Percentiles rank a stretch among this genome's conserved stretches.
Conservation (phyloP, 768 basidiomycete genomes). For the Mycena crocata region DNA sequence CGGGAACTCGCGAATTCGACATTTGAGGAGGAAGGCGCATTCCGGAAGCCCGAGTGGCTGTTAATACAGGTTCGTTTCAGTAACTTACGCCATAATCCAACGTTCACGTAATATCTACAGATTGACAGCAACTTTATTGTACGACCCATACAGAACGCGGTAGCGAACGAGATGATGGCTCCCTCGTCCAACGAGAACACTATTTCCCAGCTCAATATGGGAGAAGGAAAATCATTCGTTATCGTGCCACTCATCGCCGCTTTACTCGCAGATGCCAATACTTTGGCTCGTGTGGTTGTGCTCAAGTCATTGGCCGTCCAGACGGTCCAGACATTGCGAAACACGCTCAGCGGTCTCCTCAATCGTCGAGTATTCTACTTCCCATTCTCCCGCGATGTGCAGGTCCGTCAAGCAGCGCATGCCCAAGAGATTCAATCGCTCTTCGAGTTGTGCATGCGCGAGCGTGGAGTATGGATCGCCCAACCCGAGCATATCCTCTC, state of each 20-base stretch:
- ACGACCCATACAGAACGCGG: conserved; percentile 53
- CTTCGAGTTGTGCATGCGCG: conserved; percentile 50
- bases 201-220: conserved; percentile 66
- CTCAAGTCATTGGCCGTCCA: conserved; percentile 59
- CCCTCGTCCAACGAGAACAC: conserved; percentile 52
- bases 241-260: conserved; percentile 60
- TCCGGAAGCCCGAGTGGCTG: conserved; percentile 52
- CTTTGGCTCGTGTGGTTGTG: conserved; percentile 60
- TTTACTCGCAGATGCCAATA: conserved; percentile 54
- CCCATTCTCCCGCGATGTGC: conserved; percentile 60
- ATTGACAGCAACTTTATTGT: conserved; percentile 57
- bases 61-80: conserved; percentile 53
- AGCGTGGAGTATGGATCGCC: conserved; percentile 55
- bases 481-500: conserved; percentile 70
- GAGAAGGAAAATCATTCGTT: conserved; percentile 64
- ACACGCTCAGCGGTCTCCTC: conserved; percentile 55
- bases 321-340: conserved; percentile 62
- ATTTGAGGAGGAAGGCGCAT: conserved; percentile 23
- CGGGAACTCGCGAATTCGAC: conserved; percentile 41
- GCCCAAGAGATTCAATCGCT: conserved; percentile 42
- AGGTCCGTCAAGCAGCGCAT: conserved; percentile 30
- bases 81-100: background rate
- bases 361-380: conserved; percentile 61
- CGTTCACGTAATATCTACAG: conserved; percentile 40
- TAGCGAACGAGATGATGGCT: conserved; percentile 38